Base-by-base conservation (phyloP, 2,329 filamentous ascomycete genomes). In the Fusarium sarcochroum region DNA sequence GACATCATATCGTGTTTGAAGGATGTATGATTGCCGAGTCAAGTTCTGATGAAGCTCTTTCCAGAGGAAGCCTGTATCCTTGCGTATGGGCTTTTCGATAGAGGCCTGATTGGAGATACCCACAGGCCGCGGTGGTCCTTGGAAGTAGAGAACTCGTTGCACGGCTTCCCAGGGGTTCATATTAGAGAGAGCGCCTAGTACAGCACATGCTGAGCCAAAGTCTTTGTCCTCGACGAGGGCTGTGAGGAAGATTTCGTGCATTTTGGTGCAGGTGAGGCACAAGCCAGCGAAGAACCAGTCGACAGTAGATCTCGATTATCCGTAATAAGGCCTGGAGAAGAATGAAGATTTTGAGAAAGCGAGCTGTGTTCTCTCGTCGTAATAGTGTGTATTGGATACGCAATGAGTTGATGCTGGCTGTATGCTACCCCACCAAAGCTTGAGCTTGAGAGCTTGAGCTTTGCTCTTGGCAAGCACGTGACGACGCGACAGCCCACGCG, bases 231-330 rank as follows among this genome's bases (percentile, higher is more conserved):
- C 79, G 53, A 90, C 81, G 45, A 83, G 75, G 11, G 85, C 83
- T 6, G 86, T 86, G 58, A 90, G 81, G 70, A 89, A 89, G 18
- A 90, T 78, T 76, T 90, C 87, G 72, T 88, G 84, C 86, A 58
- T 51, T 41, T 18, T 41, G 21, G 27, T 49, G 34, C 10, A 2
- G 15, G 5, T 11, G 17, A 6, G 13, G 21, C 7, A 14, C 27
- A 47, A 23, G 37, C 11, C 6, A 13, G 27, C 27, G 25, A 30
- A 30, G 27, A 30, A 30, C 27, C 10, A 30, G 27, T 30, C 27
- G 27, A 10, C 10, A 30, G 27, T 30, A 30, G 27, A 30, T 13
- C 27, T 30, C 27, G 27, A 30, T 10, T 30, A n/a, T 25, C 7
- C 8, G 21, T 42, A 11, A 6, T 10, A 18, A 25, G 9, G 5